A percentile compares a stretch with the other conserved stretches of the same genome.
Conservation (phyloP, 495 filamentous ascomycete genomes). For the Daldinia concentrica region DNA sequence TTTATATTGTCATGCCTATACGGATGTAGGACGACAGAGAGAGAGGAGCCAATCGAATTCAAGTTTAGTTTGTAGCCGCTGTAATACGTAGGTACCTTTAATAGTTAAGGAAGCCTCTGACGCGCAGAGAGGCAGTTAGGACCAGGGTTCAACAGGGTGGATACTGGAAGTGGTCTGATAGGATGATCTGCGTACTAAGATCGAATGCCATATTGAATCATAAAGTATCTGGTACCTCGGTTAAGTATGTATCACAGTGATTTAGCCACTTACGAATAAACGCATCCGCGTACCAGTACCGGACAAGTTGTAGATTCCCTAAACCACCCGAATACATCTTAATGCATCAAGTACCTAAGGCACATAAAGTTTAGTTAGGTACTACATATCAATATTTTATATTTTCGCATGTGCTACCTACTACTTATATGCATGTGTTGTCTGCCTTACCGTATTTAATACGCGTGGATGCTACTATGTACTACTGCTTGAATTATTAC, state of each 20-base stretch:
- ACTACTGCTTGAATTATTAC: too few relatives aligned
- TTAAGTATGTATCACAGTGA: background rate
- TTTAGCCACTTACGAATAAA: background rate
- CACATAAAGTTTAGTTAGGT: slow-evolving; percentile 5
- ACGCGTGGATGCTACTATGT: background rate
- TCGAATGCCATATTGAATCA: slow-evolving; percentile 25
- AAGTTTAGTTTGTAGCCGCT: background rate
- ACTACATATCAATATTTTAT: background rate
- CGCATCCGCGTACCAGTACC: background rate
- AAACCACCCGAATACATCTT: slow-evolving; percentile 21
- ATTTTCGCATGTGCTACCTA: background rate
- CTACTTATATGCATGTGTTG: background rate
- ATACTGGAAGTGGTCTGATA: slow-evolving; percentile 24
- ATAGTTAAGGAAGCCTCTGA: slow-evolving; percentile 3
- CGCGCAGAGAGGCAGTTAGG: slow-evolving; percentile 14
- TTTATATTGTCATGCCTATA: background rate
- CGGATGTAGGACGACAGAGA: background rate
- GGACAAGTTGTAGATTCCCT: slow-evolving; percentile 4
- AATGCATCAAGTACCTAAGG: slow-evolving; percentile 4
- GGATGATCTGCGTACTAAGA: slow-evolving; percentile 32
- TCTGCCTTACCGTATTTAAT: background rate
- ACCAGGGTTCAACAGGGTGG: background rate
- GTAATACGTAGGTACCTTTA: background rate
- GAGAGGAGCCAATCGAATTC: background rate
- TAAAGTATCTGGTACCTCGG: slow-evolving; percentile 20